Percentiles rank a stretch among this genome's conserved stretches.
Conservation (phyloP, 1,139 yeast genomes). For the Candida mesenterica region DNA sequence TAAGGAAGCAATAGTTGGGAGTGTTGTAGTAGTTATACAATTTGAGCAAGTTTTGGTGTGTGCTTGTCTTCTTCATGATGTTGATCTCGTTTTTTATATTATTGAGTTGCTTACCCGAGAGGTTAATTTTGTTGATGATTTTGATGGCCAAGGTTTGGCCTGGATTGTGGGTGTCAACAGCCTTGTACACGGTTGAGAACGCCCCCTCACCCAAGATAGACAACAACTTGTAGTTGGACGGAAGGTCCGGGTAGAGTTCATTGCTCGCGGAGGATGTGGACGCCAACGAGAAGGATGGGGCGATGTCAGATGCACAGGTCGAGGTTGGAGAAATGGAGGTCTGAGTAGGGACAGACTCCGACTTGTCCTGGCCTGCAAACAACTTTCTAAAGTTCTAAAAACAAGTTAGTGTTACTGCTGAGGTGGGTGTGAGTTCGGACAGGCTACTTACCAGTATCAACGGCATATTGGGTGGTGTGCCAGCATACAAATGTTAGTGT, state of each 20-base stretch:
- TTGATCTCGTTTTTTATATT: conserved; percentile 80
- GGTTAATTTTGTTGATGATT: conserved; percentile 69
- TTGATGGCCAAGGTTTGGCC: conserved; percentile 73
- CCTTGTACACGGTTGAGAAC: conserved; percentile 81
- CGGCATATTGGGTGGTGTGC: conserved; percentile 13
- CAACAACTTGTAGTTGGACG: conserved; percentile 19
- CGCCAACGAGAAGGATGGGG: conserved; percentile 2
- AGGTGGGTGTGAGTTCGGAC: neutral
- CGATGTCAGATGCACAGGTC: conserved; percentile 4
- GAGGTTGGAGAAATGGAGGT: conserved; percentile 4
- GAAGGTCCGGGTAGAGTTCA: conserved; percentile 15
- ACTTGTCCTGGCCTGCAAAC: conserved; percentile 9
- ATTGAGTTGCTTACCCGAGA: conserved; percentile 47
- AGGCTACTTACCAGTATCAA: conserved; percentile 19
- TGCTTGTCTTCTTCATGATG: conserved; percentile 68
- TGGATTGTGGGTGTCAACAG: conserved; percentile 44
- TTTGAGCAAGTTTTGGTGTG: conserved; percentile 69
- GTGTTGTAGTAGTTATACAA: conserved; percentile 62
- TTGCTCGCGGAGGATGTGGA: conserved; percentile 1
- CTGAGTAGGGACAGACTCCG: neutral
- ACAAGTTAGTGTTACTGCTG: conserved; percentile 4
- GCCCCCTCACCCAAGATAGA: conserved; percentile 77
- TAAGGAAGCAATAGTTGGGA: conserved; percentile 65
- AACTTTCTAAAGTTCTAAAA: conserved; percentile 16
- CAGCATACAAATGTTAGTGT: neutral